Evolutionary conservation across 2,329 filamentous ascomycete species (phyloP).

Genomic region (Paraphaeosphaeria sporulosa): DNA sequence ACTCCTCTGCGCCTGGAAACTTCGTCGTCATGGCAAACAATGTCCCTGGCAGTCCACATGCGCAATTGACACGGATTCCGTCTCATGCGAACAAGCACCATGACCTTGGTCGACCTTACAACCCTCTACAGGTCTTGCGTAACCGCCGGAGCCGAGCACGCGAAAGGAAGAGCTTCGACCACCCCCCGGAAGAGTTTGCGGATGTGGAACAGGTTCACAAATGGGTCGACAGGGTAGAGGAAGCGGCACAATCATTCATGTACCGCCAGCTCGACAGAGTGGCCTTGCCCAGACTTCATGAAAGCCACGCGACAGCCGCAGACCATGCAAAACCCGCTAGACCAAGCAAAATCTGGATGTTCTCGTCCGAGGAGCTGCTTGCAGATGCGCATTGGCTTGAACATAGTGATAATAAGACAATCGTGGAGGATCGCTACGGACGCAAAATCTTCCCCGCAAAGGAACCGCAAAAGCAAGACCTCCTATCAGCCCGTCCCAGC

Average conservation of each 20-base stretch:
- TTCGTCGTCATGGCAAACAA: slow-evolving; percentile 49
- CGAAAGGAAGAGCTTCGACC: slow-evolving; percentile 77
- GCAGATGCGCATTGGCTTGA: slow-evolving; percentile 93
- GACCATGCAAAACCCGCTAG: slow-evolving; percentile 67
- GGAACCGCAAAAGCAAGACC: slow-evolving; percentile 34
- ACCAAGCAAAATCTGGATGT: slow-evolving; percentile 83
- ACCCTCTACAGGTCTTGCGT: slow-evolving; percentile 90
- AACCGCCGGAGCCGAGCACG: slow-evolving; percentile 86
- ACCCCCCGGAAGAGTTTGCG: slow-evolving; percentile 77
- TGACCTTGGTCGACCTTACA: slow-evolving; percentile 76
- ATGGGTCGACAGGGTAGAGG: slow-evolving; percentile 78
- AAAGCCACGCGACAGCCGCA: slow-evolving; percentile 32
- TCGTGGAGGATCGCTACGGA: slow-evolving; percentile 82
- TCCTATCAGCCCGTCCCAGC: slow-evolving; percentile 40
- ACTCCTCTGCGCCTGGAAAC: slow-evolving; percentile 52
- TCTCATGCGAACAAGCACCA: slow-evolving; percentile 48
- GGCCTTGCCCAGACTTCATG: slow-evolving; percentile 41
- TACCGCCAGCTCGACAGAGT: slow-evolving; percentile 50
- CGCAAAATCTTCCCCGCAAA: slow-evolving; percentile 68
- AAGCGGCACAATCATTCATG: slow-evolving; percentile 48
- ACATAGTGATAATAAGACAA: slow-evolving; percentile 77
- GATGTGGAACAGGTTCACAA: slow-evolving; percentile 73
- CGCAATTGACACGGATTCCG: slow-evolving; percentile 48
- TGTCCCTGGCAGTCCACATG: slow-evolving; percentile 51
- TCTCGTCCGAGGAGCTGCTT: slow-evolving; percentile 83